phyloP scores from a whole-genome alignment of 106 monocot genomes.

The Dendrobium nobile region DNA sequence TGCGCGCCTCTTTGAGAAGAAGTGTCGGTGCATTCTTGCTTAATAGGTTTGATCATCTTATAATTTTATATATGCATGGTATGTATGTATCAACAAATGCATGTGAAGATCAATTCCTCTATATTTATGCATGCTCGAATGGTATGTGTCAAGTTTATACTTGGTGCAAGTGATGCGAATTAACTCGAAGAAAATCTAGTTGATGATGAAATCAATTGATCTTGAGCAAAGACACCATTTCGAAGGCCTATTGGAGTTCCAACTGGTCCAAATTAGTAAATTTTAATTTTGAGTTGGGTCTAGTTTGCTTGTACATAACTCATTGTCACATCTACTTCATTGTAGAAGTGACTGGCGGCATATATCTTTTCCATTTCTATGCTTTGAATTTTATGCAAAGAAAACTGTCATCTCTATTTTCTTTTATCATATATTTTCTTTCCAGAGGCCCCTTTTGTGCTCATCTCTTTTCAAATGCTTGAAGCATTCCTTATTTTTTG shows the following conservation, averaged over 20 bases:
- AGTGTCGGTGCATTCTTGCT: neutral
- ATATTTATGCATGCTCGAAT: neutral
- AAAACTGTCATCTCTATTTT: neutral
- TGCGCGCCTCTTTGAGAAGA: no score
- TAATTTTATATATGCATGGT: neutral
- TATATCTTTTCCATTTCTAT: neutral
- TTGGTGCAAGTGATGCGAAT: neutral
- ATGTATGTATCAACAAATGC: neutral
- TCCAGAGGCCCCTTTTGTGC: neutral
- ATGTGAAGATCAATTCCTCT: neutral
- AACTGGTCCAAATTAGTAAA: neutral
- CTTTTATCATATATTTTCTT: neutral
- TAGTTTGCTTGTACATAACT: neutral
- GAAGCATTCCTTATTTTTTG: neutral
- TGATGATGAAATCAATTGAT: neutral
- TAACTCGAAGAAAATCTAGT: neutral
- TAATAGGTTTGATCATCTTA: neutral
- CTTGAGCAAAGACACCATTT: neutral
- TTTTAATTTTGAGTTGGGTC: neutral
- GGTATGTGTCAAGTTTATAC: neutral
- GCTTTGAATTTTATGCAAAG: neutral
- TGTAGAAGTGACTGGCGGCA: neutral
- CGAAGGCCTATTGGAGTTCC: neutral
- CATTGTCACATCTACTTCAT: neutral
- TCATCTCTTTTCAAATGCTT: neutral